phyloP scores from a whole-genome alignment of 495 filamentous ascomycete species.

The Aspergillus panamensis region DNA sequence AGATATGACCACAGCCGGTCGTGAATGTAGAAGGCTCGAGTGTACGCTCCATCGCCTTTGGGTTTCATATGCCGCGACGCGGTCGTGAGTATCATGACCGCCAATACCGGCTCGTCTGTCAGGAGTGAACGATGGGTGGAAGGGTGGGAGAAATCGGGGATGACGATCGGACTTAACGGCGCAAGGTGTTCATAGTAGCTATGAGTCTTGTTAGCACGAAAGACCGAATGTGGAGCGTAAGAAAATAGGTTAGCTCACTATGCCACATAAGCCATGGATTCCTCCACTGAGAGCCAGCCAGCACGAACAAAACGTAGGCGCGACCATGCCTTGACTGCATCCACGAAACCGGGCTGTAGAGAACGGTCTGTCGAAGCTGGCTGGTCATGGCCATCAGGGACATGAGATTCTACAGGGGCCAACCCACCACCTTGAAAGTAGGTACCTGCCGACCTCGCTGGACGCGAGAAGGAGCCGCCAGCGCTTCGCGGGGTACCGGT shows the following conservation, averaged over 20 bases:
- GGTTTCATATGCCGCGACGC: slow-evolving; percentile 80
- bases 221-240: neutral
- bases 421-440: slow-evolving; percentile 30
- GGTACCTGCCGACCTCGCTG: slow-evolving; percentile 28
- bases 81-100: slow-evolving; percentile 85
- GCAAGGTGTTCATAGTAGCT: slow-evolving; percentile 88
- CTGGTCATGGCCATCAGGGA: slow-evolving; percentile 29
- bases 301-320: slow-evolving; percentile 88
- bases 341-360: slow-evolving; percentile 40
- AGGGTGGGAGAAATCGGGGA: slow-evolving; percentile 74
- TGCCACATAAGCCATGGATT: slow-evolving; percentile 87
- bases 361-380: slow-evolving; percentile 25
- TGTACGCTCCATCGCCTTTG: slow-evolving; percentile 73
- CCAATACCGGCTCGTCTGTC: slow-evolving; percentile 85
- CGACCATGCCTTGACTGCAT: slow-evolving; percentile 82
- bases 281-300: slow-evolving; percentile 92
- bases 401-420: slow-evolving; percentile 32
- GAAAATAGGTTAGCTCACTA: slow-evolving; percentile 55
- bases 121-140: slow-evolving; percentile 72
- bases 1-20: slow-evolving; percentile 95
- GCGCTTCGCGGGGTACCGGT: slow-evolving; percentile 38
- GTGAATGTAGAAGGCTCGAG: slow-evolving; percentile 86
- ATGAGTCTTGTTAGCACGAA: slow-evolving; percentile 14
- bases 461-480: slow-evolving; percentile 37
- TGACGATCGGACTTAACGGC: slow-evolving; percentile 86